Conservation (phyloP, 495 filamentous ascomycete species). For the Neurospora sp. region DNA sequence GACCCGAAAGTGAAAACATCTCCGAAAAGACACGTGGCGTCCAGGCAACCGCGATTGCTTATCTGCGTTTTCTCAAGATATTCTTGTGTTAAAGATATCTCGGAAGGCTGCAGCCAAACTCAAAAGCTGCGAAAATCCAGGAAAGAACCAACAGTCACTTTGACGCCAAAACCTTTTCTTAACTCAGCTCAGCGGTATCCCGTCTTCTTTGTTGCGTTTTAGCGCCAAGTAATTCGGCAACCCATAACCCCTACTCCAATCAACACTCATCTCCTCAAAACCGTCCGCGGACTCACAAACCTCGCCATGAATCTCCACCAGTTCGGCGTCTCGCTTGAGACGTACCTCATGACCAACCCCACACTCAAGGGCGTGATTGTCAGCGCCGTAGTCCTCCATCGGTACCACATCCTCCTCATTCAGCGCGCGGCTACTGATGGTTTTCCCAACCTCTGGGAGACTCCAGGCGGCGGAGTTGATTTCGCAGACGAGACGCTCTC, state of each 20-base stretch:
- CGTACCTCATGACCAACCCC: conserved; percentile 16
- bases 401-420: conserved; percentile 28
- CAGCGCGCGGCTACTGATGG: conserved; percentile 38
- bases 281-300: background rate
- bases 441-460: conserved; percentile 37
- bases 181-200: background rate
- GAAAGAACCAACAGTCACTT: background rate
- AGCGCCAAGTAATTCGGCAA: background rate
- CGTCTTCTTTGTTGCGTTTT: background rate
- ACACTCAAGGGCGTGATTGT: conserved; percentile 19
- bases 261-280: background rate
- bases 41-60: background rate
- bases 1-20: background rate
- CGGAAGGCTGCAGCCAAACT: background rate
- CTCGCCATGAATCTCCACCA: background rate
- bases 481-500: conserved; percentile 31
- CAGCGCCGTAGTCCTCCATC: conserved; percentile 22
- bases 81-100: background rate
- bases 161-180: background rate
- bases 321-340: conserved; percentile 10
- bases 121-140: background rate
- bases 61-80: background rate
- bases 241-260: background rate
- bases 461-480: conserved; percentile 40
- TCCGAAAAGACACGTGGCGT: background rate